These are phyloP conservation scores for Colletotrichum chrysophilum DNA, from an alignment of 2,329 filamentous ascomycete genomes.

Conservation along the genomic window DNA sequence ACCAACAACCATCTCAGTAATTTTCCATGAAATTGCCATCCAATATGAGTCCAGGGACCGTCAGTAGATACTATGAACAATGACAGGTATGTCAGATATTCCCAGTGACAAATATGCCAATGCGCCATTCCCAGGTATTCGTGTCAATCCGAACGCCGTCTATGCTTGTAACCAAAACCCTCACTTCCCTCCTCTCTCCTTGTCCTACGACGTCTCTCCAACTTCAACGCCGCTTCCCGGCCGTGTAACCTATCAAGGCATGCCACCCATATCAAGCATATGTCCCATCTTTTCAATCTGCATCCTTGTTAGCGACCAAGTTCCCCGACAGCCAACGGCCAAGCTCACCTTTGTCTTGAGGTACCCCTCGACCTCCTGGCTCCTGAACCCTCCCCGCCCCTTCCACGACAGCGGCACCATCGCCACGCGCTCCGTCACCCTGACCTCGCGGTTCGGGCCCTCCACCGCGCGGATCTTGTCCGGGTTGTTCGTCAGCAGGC, in stretches of 20 bases:
- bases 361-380: conserved; percentile 91
- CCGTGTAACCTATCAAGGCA: conserved; percentile 5
- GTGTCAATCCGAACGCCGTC: conserved; percentile 18
- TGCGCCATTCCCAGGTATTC: conserved; percentile 19
- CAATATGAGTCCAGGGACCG: neutral
- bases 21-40: conserved; percentile 6
- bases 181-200: neutral
- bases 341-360: conserved; percentile 85
- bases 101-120: conserved; percentile 7
- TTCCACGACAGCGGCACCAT: conserved; percentile 98
- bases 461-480: conserved; percentile 96
- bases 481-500: conserved; percentile 93
- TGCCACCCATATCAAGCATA: conserved; percentile 64
- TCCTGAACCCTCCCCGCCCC: conserved; percentile 81
- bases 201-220: neutral
- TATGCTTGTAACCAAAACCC: conserved; percentile 5
- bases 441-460: conserved; percentile 85
- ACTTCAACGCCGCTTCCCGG: neutral
- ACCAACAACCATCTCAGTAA: neutral
- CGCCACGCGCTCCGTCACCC: conserved; percentile 86
- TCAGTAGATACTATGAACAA: neutral
- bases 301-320: neutral
- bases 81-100: neutral
- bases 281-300: conserved; percentile 91
- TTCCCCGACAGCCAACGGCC: neutral